phyloP scores from a whole-genome alignment of 495 filamentous ascomycete genomes.

The Annulohypoxylon maeteangense region DNA sequence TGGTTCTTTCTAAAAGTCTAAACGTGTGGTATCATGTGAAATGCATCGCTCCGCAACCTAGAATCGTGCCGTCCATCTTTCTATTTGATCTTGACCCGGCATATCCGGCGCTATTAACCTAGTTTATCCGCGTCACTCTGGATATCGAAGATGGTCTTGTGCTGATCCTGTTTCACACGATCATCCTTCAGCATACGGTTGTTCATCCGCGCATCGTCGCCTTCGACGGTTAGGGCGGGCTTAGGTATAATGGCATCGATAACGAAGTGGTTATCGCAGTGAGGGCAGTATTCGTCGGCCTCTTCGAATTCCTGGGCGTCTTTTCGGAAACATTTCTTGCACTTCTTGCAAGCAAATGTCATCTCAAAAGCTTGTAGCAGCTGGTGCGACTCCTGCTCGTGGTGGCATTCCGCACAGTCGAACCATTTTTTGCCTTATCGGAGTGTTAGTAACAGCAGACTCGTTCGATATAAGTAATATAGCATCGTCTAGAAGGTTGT shows the following conservation, averaged over 20 bases:
- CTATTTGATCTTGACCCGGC: neutral
- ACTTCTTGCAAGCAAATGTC: conserved; percentile 98
- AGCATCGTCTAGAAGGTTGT: neutral
- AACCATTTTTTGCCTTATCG: conserved; percentile 90
- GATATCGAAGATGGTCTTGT: conserved; percentile 77
- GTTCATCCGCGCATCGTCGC: conserved; percentile 87
- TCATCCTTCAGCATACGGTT: conserved; percentile 95
- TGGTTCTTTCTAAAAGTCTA: conserved; percentile 30
- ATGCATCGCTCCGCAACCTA: conserved; percentile 42
- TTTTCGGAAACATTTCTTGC: conserved; percentile 97
- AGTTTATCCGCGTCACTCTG: conserved; percentile 77
- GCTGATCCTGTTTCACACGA: conserved; percentile 70
- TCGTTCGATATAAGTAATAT: neutral
- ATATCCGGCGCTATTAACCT: conserved; percentile 61
- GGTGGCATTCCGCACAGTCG: conserved; percentile 96
- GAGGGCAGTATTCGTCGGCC: conserved; percentile 98
- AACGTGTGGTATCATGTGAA: conserved; percentile 50
- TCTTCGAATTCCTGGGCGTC: conserved; percentile 92
- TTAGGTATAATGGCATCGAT: conserved; percentile 87
- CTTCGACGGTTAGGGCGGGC: conserved; percentile 82
- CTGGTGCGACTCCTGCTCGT: conserved; percentile 77
- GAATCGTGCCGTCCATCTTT: conserved; percentile 13
- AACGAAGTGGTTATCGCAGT: conserved; percentile 98
- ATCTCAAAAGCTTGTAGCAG: conserved; percentile 85
- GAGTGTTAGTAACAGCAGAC: conserved; percentile 7